Base-by-base conservation (phyloP, 2,329 filamentous ascomycete genomes). In the Cryphonectria japonica region DNA sequence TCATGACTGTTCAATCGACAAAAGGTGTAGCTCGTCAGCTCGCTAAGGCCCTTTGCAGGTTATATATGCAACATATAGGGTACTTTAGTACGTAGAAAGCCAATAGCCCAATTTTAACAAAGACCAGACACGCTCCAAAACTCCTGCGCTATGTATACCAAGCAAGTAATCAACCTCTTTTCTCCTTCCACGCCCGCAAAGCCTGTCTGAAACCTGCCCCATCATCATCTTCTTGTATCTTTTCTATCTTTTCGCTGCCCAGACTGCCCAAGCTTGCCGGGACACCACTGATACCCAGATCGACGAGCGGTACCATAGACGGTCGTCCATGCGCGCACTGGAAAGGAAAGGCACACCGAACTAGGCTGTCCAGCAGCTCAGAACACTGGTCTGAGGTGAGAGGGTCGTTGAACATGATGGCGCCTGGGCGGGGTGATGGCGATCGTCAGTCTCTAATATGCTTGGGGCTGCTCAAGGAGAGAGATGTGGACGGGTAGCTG, bases 381-480 rank as follows among this genome's bases (percentile, higher is more conserved):
- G 80, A 75, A 75, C 93, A 95, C 73, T 93, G 85, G 0, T 83
- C 79, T 0, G 78, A 73, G 0, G 83, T 84, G 9, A 96, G 80
- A 7, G 82, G 77, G 76, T 97, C 93, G 75, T 95, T 95, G 80
- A 97, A 97, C 92, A 95, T 95, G 78, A 96, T 90, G 2, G 93
- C 92, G 50, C 83, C 85, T 86, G 22, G 0, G 1, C 3, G 16
- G 26, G 8, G 37, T 37, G 11, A 37, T 22, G 19, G 13, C 39
- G 14, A 13, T 59, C 4, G 29, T 59, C 54, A 59, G 54, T 14
- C 14, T 29, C 16, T 59, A 5, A 5, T 32, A 13, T 32, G 43
- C 16, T 22, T 22, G 11, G 52, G 26, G 26, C 26, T 0, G n/a
- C n/a, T n/a, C n/a, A n/a, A n/a, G n/a, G n/a, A n/a, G 22, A 29